These are phyloP conservation scores for Graphilbum fragrans DNA, from an alignment of 2,329 filamentous ascomycete species.

Conservation along the genomic window DNA sequence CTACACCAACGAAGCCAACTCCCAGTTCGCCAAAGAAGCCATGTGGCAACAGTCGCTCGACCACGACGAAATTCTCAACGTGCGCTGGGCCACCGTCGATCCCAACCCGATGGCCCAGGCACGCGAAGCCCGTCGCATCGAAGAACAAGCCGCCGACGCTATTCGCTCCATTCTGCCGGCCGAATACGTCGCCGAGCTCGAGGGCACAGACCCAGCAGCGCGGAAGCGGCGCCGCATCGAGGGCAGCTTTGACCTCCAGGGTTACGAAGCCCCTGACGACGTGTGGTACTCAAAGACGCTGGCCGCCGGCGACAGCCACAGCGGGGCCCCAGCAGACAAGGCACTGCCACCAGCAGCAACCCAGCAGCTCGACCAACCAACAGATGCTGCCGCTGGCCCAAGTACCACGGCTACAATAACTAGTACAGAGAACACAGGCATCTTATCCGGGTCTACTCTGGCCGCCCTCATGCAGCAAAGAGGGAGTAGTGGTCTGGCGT, in stretches of 20 bases:
- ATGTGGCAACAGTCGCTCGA: conserved; percentile 94
- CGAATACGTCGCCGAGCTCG: conserved; percentile 85
- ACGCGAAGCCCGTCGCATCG: conserved; percentile 74
- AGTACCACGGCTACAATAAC: no score
- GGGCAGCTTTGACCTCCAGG: conserved; percentile 75
- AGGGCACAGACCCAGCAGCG: conserved; percentile 78
- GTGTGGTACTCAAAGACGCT: conserved; percentile 72
- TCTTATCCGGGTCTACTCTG: conserved; percentile 73
- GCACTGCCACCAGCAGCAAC: conserved; percentile 43
- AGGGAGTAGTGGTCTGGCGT: conserved; percentile 37
- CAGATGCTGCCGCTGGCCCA: conserved; percentile 34
- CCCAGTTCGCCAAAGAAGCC: conserved; percentile 84
- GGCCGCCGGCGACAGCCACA: conserved; percentile 40
- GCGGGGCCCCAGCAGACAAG: conserved; percentile 14
- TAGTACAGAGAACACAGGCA: no score
- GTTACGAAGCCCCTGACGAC: conserved; percentile 88
- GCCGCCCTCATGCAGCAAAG: conserved; percentile 47
- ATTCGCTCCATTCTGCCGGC: conserved; percentile 78
- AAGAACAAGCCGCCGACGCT: conserved; percentile 93
- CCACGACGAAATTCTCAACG: conserved; percentile 85
- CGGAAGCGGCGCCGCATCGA: conserved; percentile 83
- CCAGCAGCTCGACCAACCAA: conserved; percentile 18
- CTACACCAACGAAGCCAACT: conserved; percentile 80
- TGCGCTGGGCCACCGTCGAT: conserved; percentile 93
- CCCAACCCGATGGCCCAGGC: conserved; percentile 93